Percentiles rank a stretch among this genome's conserved stretches.
Evolutionary conservation across 164 flowering plant species (phyloP).

Genomic region (Brasenia schreberi): DNA sequence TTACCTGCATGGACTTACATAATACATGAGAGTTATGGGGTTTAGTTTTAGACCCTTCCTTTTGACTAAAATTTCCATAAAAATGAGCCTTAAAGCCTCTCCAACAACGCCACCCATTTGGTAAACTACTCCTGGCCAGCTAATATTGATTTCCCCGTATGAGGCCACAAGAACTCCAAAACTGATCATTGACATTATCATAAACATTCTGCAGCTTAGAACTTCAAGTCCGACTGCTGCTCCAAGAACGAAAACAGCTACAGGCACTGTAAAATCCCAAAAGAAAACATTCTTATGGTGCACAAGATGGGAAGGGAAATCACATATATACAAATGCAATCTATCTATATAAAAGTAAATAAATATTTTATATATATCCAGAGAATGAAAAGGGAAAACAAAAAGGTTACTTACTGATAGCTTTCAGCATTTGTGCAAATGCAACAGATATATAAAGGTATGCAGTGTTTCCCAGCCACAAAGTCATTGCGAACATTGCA

Average conservation of each 20-base stretch:
- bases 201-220: slow-evolving; percentile 90
- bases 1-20: slow-evolving; percentile 97
- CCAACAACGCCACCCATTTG: slow-evolving; percentile 99
- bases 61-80: slow-evolving; percentile 96
- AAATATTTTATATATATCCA: too few species aligned
- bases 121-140: slow-evolving; percentile 94
- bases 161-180: slow-evolving; percentile 97
- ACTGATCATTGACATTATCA: slow-evolving; percentile 93
- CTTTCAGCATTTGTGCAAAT: slow-evolving; percentile 99
- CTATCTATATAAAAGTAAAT: background rate
- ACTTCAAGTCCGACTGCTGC: slow-evolving; percentile 85
- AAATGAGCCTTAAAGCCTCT: slow-evolving; percentile 93
- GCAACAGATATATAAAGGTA: slow-evolving; percentile 95
- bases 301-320: too few species aligned
- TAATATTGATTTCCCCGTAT: slow-evolving; percentile 85
- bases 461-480: slow-evolving; percentile 99
- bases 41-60: slow-evolving; percentile 81
- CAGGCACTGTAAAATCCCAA: slow-evolving; percentile 68
- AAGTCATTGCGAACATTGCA: slow-evolving; percentile 97
- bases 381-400: background rate
- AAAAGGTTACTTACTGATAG: slow-evolving; percentile 60
- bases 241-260: slow-evolving; percentile 90
- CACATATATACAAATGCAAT: too few species aligned
- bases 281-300: background rate
- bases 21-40: slow-evolving; percentile 89